Percentiles rank a stretch among this genome's conserved stretches.
phyloP scores from a whole-genome alignment of 2,329 filamentous ascomycete genomes.

The Pseudopyricularia cyperi region DNA sequence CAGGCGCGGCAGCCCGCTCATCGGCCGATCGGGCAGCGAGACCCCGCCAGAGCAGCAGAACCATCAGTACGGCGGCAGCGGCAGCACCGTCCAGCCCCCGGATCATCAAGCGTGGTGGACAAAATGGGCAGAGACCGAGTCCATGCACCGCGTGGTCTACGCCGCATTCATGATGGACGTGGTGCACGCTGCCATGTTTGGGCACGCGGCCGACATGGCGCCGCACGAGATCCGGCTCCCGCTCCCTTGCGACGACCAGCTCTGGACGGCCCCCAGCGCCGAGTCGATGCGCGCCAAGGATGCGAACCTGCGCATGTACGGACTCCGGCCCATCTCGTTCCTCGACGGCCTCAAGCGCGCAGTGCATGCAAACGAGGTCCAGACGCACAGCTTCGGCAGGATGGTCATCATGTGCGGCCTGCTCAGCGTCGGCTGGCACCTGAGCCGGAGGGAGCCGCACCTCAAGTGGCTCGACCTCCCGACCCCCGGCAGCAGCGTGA shows the following conservation, averaged over 20 bases:
- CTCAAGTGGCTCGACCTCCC: conserved; percentile 61
- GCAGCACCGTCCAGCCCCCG: conserved; percentile 20
- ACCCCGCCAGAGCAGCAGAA: conserved; percentile 53
- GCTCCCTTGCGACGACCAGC: conserved; percentile 72
- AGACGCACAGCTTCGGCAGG: conserved; percentile 76
- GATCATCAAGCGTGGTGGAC: conserved; percentile 52
- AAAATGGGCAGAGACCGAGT: conserved; percentile 80
- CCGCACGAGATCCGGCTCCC: conserved; percentile 80
- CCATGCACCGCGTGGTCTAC: conserved; percentile 76
- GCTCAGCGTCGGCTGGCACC: conserved; percentile 84
- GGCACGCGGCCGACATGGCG: conserved; percentile 80
- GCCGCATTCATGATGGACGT: conserved; percentile 83
- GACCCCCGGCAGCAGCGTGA: conserved; percentile 41
- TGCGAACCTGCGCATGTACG: conserved; percentile 62
- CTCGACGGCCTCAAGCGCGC: conserved; percentile 75
- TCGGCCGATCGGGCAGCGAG: conserved; percentile 66
- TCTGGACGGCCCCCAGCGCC: conserved; percentile 74
- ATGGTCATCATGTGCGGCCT: conserved; percentile 85
- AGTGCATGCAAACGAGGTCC: conserved; percentile 66
- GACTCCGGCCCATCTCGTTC: conserved; percentile 67
- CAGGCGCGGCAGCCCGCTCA: conserved; percentile 72
- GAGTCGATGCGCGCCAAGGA: conserved; percentile 68
- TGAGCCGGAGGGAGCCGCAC: conserved; percentile 77
- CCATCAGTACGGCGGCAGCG: conserved; percentile 22
- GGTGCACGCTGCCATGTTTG: conserved; percentile 84